Conservation (phyloP, 768 basidiomycete genomes). For the Tricholomella constricta region DNA sequence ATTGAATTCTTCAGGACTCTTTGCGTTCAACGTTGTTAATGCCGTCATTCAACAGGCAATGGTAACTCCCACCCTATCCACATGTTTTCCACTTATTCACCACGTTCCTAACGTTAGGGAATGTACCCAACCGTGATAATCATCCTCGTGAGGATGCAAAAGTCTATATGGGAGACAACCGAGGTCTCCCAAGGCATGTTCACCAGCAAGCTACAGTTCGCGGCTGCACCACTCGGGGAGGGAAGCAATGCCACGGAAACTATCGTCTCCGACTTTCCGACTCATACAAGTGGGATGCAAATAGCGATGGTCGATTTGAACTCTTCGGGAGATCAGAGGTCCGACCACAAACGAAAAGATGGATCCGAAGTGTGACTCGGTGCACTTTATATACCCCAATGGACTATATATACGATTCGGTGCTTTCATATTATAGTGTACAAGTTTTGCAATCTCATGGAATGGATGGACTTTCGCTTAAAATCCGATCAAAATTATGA, state of each 20-base stretch:
- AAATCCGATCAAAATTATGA: no score
- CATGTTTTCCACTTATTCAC: background rate
- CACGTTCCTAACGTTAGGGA: constrained; percentile 17
- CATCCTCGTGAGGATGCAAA: constrained; percentile 31
- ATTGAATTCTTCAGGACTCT: constrained; percentile 20
- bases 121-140: constrained; percentile 32
- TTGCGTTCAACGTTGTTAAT: constrained; percentile 29
- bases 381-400: no score
- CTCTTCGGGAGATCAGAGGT: background rate
- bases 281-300: background rate
- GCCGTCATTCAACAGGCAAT: constrained; percentile 27
- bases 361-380: background rate
- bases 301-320: constrained; percentile 9
- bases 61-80: background rate
- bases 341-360: background rate
- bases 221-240: background rate
- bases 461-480: no score
- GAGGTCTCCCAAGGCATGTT: constrained; percentile 16
- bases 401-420: no score
- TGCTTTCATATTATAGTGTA: no score
- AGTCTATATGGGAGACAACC: constrained; percentile 27
- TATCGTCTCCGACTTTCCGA: background rate
- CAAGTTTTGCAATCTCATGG: no score
- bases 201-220: constrained; percentile 4
- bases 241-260: background rate